phyloP scores from a whole-genome alignment of 148 eudicot genomes.

The Nepenthes gracilis region DNA sequence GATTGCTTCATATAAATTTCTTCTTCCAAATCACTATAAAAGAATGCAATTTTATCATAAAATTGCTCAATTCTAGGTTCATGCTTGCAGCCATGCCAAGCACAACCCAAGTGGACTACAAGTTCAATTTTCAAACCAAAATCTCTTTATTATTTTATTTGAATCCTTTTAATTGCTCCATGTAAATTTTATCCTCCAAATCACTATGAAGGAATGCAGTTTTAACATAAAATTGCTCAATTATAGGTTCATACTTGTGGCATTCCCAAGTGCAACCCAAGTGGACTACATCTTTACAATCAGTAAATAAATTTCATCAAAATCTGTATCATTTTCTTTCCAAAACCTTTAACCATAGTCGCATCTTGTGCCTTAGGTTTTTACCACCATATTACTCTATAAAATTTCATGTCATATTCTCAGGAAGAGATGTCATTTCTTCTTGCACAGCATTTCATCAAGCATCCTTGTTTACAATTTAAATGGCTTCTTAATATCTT shows the following conservation, averaged over 20 bases:
- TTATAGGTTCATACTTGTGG: neutral
- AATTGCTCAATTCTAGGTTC: too few relatives aligned
- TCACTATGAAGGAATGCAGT: constrained; percentile 1
- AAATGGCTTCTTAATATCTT: neutral
- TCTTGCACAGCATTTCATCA: neutral
- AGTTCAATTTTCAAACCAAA: too few relatives aligned
- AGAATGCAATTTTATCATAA: too few relatives aligned
- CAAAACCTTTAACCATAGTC: constrained; percentile 4
- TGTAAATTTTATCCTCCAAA: constrained; percentile 4
- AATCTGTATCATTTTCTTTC: neutral
- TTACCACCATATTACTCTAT: neutral
- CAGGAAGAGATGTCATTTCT: neutral
- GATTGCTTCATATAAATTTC: too few relatives aligned
- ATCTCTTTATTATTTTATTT: neutral
- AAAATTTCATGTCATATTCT: neutral
- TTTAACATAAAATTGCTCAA: constrained; percentile 7
- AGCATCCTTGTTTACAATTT: neutral
- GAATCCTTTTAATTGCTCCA: constrained; percentile 7
- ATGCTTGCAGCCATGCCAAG: too few relatives aligned
- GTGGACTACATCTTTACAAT: constrained; percentile 5
- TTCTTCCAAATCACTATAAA: too few relatives aligned
- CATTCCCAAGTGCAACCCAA: neutral
- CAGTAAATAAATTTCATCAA: constrained; percentile 10
- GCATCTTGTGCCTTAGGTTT: neutral
- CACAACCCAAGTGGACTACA: too few relatives aligned